These are phyloP conservation scores for Primulina eburnea DNA, from an alignment of 257 asterid genomes.

Conservation along the genomic window DNA sequence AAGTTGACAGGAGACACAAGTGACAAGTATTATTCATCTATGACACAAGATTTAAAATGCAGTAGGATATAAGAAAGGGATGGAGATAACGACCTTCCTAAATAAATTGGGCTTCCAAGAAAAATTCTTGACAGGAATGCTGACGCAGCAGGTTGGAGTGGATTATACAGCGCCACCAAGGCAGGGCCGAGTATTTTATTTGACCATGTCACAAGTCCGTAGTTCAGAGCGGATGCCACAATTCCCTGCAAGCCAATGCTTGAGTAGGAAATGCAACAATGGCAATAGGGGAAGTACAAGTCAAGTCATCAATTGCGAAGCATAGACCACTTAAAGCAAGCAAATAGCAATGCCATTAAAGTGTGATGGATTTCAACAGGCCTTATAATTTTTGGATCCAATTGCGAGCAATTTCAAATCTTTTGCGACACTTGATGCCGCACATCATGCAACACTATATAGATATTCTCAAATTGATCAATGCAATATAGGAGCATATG, in stretches of 20 bases:
- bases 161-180: slow-evolving; percentile 81
- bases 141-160: slow-evolving; percentile 91
- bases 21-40: too few species aligned
- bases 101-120: slow-evolving; percentile 87
- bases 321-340: not conserved
- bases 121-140: slow-evolving; percentile 77
- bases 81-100: slow-evolving; percentile 69
- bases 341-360: not conserved
- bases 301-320: not conserved
- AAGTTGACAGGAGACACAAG: too few species aligned
- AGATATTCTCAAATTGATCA: not conserved
- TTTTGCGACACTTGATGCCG: not conserved
- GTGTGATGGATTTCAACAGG: not conserved
- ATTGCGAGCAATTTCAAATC: not conserved
- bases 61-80: not conserved
- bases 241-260: slow-evolving; percentile 54
- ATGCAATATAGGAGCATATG: not conserved
- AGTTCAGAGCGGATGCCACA: slow-evolving; percentile 83
- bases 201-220: slow-evolving; percentile 82
- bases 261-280: too few species aligned
- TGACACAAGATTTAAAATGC: not conserved
- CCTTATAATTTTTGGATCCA: too few species aligned
- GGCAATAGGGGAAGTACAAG: not conserved
- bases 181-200: slow-evolving; percentile 91
- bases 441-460: not conserved